Evolutionary conservation across 805 yeast species (phyloP).

Genomic region (Metschnikowia orientalis): DNA sequence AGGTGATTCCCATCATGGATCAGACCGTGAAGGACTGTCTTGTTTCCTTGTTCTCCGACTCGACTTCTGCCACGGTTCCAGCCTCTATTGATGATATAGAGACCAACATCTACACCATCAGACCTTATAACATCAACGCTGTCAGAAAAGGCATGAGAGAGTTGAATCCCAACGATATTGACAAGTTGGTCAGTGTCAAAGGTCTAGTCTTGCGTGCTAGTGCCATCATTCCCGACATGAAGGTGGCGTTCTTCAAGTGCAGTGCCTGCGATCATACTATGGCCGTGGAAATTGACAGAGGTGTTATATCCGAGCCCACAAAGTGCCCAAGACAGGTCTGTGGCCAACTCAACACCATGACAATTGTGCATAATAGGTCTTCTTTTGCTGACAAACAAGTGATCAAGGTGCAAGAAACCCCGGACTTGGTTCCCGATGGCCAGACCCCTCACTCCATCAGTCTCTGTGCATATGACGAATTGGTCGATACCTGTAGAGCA

Average conservation of each 20-base stretch:
- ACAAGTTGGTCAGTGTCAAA: slow-evolving; percentile 83
- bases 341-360: slow-evolving; percentile 80
- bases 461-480: slow-evolving; percentile 89
- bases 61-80: slow-evolving; percentile 21
- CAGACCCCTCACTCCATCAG: slow-evolving; percentile 97
- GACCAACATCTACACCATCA: slow-evolving; percentile 74
- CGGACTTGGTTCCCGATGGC: slow-evolving; percentile 95
- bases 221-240: slow-evolving; percentile 95
- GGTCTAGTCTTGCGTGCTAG: slow-evolving; percentile 88
- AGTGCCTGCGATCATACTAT: slow-evolving; percentile 91
- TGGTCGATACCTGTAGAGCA: slow-evolving; percentile 91
- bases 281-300: slow-evolving; percentile 90
- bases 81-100: slow-evolving; percentile 64
- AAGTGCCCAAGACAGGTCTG: slow-evolving; percentile 89
- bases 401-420: slow-evolving; percentile 89
- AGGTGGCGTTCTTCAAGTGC: slow-evolving; percentile 92
- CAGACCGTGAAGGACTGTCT: slow-evolving; percentile 88
- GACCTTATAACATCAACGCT: slow-evolving; percentile 80
- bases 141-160: slow-evolving; percentile 79
- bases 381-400: slow-evolving; percentile 95
- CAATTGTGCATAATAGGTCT: slow-evolving; percentile 85
- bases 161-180: slow-evolving; percentile 89
- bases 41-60: slow-evolving; percentile 45
- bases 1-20: slow-evolving; percentile 96
- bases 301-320: slow-evolving; percentile 88